phyloP scores from a whole-genome alignment of 2,329 filamentous ascomycete genomes.

The Aspergillus intermedius region DNA sequence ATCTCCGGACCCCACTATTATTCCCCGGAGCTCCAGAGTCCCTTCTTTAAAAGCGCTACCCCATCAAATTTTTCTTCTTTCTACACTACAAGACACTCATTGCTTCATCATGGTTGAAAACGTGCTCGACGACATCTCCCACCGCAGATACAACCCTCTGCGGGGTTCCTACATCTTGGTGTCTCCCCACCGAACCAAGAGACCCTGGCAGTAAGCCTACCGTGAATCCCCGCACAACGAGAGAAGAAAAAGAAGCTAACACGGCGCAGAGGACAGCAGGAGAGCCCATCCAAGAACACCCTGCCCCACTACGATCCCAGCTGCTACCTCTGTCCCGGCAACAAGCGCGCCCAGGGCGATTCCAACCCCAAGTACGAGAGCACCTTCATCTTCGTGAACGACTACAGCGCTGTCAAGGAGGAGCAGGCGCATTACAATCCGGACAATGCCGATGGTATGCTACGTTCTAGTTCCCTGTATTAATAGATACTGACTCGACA shows the following conservation, averaged over 20 bases:
- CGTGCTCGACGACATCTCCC: slow-evolving; percentile 91
- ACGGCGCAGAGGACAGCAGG: slow-evolving; percentile 63
- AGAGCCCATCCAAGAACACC: slow-evolving; percentile 59
- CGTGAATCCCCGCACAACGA: slow-evolving; percentile 10
- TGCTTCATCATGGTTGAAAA: slow-evolving; percentile 57
- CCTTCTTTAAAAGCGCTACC: not conserved
- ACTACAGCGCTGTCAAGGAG: slow-evolving; percentile 95
- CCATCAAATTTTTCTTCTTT: slow-evolving; percentile 4
- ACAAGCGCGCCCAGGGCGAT: slow-evolving; percentile 80
- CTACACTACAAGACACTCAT: slow-evolving; percentile 1
- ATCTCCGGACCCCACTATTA: slow-evolving; percentile 18
- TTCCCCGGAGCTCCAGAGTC: slow-evolving; percentile 9
- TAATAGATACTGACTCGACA: slow-evolving; percentile 35
- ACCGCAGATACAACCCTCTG: slow-evolving; percentile 87
- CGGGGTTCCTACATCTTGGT: slow-evolving; percentile 88
- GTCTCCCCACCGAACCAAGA: slow-evolving; percentile 91
- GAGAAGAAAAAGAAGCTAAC: not conserved
- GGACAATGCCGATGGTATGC: slow-evolving; percentile 40
- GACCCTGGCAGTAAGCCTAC: slow-evolving; percentile 83
- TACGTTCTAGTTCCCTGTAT: not conserved
- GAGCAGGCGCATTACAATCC: slow-evolving; percentile 71
- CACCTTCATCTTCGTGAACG: slow-evolving; percentile 93
- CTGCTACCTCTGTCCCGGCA: slow-evolving; percentile 93
- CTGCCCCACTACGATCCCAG: slow-evolving; percentile 79
- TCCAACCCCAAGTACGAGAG: slow-evolving; percentile 76